Evolutionary conservation across 164 flowering plant species (phyloP).

Genomic region (Annona squamosa): DNA sequence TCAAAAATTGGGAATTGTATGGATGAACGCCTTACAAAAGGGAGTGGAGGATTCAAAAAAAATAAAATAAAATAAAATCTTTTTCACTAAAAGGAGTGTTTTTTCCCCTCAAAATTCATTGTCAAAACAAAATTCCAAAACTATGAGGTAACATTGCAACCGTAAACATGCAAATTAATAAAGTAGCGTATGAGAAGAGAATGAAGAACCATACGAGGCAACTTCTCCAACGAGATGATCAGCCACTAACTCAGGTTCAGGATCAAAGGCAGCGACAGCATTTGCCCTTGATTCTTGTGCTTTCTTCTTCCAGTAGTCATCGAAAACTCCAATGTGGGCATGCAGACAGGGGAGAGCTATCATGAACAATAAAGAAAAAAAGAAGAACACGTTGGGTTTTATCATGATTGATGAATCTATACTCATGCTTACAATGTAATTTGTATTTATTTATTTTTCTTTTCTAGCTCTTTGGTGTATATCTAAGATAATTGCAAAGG

Average conservation of each 20-base stretch:
- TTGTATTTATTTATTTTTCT: too few relatives aligned
- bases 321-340: conserved; percentile 33
- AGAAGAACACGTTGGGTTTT: background rate
- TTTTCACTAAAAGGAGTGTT: background rate
- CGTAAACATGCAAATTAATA: background rate
- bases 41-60: background rate
- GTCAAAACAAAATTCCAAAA: background rate
- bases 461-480: too few relatives aligned
- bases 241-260: conserved; percentile 41
- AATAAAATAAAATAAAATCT: background rate
- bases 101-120: background rate
- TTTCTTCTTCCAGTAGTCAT: conserved; percentile 41
- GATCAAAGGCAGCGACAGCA: conserved; percentile 28
- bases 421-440: background rate
- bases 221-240: conserved; percentile 32
- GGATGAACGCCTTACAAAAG: background rate
- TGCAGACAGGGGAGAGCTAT: background rate
- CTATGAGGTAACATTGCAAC: background rate
- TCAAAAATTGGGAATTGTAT: too few relatives aligned
- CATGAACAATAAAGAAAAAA: conserved; percentile 1
- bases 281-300: conserved; percentile 28
- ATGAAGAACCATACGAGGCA: conserved; percentile 21
- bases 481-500: too few relatives aligned
- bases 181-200: background rate
- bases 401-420: background rate